Base-by-base conservation (phyloP, 306 rosid species). In the Arachis stenosperma region DNA sequence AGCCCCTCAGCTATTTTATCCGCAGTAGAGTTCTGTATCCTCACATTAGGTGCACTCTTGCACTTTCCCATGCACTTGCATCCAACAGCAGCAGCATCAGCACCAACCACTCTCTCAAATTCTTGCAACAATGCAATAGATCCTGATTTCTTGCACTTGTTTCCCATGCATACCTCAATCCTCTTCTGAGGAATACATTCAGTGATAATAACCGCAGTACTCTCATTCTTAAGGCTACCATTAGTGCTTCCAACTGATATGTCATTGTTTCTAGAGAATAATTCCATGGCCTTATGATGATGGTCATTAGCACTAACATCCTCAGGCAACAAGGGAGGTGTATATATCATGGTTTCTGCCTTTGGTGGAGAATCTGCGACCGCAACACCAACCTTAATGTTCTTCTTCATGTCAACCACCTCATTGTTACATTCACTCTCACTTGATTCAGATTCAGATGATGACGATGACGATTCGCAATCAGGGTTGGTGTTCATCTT, bases 61-160 rank as follows among this genome's bases (percentile, higher is more conserved):
- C 99, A 95, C 86, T 91, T 90, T 3, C 99, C 99, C 98, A 95
- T 80, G 82, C 99, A 95, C 74, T 95, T 95, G 56, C 96, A 88
- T 43, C 78, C 89, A 50, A 89, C 89, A 75, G 88, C 27, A 22
- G 27, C 97, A 71, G 84, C 89, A 50, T 86, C 89, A 75, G n/a
- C 86, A 2, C 88, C 93, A 64, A 86, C 62, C 69, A 71, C 85
- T 75, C 69, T 87, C 85, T 71, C 89, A 36, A 95, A 90, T 72
- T 90, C 92, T 60, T 87, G 85, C 72, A 95, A 44, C 82, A 95
- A 75, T 43, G 80, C 86, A 27, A 71, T 80, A 43, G 83, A 84
- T 55, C 99, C 99, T 33, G 84, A 87, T 67, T 42, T 88, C 68
- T 78, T 84, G 86, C 99, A 95, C 74, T 90, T 90, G 57, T 79